These are phyloP conservation scores for Prosopis cineraria DNA, from an alignment of 306 rosid genomes.

Conservation along the genomic window DNA sequence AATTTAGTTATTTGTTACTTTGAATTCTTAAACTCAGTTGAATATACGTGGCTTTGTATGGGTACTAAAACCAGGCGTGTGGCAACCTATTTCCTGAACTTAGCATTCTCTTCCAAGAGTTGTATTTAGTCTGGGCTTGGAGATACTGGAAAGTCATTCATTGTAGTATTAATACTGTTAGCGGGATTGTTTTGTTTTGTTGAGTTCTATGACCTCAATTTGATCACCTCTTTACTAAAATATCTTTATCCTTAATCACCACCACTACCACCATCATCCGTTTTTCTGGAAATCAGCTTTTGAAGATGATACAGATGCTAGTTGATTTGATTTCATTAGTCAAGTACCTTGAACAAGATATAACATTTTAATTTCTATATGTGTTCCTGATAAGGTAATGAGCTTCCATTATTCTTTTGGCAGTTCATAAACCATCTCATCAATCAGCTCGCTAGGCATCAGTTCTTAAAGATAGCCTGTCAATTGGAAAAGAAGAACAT, in stretches of 20 bases:
- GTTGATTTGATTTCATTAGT: slow-evolving; percentile 7
- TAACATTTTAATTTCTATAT: slow-evolving; percentile 24
- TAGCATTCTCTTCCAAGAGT: neutral
- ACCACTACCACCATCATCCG: neutral
- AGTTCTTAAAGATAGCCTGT: slow-evolving; percentile 87
- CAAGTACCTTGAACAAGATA: slow-evolving; percentile 24
- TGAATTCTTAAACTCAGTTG: slow-evolving; percentile 8
- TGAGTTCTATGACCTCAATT: neutral
- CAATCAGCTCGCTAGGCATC: slow-evolving; percentile 94
- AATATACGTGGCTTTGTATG: neutral
- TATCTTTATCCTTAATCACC: neutral
- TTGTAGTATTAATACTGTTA: neutral
- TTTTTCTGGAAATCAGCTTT: no score
- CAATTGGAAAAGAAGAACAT: slow-evolving; percentile 90
- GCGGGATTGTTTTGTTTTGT: neutral
- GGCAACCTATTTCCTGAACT: neutral
- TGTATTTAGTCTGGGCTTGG: neutral
- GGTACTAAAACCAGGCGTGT: slow-evolving; percentile 12
- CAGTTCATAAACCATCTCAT: slow-evolving; percentile 95
- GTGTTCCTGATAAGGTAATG: slow-evolving; percentile 25
- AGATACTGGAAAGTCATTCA: neutral
- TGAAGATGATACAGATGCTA: neutral
- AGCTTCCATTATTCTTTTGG: slow-evolving; percentile 30
- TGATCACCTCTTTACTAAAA: slow-evolving; percentile 6
- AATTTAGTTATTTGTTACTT: neutral